Conservation (phyloP, 352 stramenopile species). For the Thalassiosira livingstoniorum region DNA sequence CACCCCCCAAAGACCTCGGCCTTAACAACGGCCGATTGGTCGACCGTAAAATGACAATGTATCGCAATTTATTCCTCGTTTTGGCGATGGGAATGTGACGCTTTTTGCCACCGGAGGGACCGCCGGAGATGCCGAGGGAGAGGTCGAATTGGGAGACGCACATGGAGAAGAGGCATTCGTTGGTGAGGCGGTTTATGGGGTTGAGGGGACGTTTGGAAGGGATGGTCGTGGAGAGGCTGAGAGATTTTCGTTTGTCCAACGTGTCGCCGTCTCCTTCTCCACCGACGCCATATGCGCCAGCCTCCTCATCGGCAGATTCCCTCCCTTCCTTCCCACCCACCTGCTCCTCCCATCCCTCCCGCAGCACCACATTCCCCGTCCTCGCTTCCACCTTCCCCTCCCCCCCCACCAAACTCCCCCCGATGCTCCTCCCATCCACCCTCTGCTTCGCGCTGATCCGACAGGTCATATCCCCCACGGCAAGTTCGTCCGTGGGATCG, state of each 20-base stretch:
- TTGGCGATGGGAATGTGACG: constrained; percentile 64
- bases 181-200: constrained; percentile 52
- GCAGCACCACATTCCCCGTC: constrained; percentile 42
- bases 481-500: constrained; percentile 54
- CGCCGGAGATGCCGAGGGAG: constrained; percentile 37
- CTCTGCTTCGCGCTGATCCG: constrained; percentile 44
- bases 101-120: constrained; percentile 53
- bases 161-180: constrained; percentile 61
- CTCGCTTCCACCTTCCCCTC: constrained; percentile 56
- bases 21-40: constrained; percentile 72
- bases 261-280: neutral
- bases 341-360: constrained; percentile 48
- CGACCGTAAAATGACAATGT: constrained; percentile 72
- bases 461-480: constrained; percentile 59
- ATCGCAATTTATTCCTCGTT: constrained; percentile 75
- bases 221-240: neutral
- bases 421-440: constrained; percentile 47
- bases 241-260: constrained; percentile 1
- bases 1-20: constrained; percentile 10
- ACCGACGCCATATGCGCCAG: neutral
- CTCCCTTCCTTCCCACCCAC: neutral
- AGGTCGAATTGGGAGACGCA: constrained; percentile 59
- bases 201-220: too few relatives aligned
- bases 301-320: neutral
- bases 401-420: constrained; percentile 33